Base-by-base conservation (phyloP, 257 asterid genomes). In the Solanum appendiculatum region DNA sequence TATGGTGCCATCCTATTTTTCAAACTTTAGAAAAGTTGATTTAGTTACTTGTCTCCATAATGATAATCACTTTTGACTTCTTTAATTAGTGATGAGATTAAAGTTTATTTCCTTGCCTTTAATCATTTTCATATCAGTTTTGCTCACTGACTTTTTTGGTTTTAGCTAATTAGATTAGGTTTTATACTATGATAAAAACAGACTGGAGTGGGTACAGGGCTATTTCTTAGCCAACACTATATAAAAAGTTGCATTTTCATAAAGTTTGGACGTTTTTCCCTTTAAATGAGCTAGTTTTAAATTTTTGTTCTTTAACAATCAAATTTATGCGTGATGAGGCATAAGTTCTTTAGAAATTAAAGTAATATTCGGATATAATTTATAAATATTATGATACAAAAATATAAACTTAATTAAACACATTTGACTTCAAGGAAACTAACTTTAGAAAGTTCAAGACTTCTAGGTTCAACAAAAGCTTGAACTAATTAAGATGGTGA, bases 21-120 rank as follows among this genome's bases (percentile, higher is more conserved):
- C 90, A 88, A 88, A 86, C 89, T 88, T 90, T 11, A 86, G 80
- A 72, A 88, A 84, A 88, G 87, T 78, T 68, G 78, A 75, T 58
- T 14, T n/a, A 12, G 27, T 85, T 73, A 81, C 1, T 29, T 60
- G 25, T 46, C 27, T 87, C 83, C 63, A 87, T 85, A 66, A 89
- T 85, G 56, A 27, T 33, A n/a, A 27, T 64, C 86, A 48, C 70
- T 37, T 68, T 66, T 51, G n/a, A 27, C 25, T 66, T 29, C 54
- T 86, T 60, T 86, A 78, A n/a, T 86, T 39, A 44, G 25, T 58
- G 34, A 54, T 70, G 58, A 40, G 85, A 81, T 48, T 9, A 81
- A 81, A 33, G 86, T 46, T 66, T 64, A 66, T 75, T 77, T 66
- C 80, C 66, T 9, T 4, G 34, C 34, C 88, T 42, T 84, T 36